phyloP scores from a whole-genome alignment of 768 basidiomycete genomes.

The Nidularia sp. region DNA sequence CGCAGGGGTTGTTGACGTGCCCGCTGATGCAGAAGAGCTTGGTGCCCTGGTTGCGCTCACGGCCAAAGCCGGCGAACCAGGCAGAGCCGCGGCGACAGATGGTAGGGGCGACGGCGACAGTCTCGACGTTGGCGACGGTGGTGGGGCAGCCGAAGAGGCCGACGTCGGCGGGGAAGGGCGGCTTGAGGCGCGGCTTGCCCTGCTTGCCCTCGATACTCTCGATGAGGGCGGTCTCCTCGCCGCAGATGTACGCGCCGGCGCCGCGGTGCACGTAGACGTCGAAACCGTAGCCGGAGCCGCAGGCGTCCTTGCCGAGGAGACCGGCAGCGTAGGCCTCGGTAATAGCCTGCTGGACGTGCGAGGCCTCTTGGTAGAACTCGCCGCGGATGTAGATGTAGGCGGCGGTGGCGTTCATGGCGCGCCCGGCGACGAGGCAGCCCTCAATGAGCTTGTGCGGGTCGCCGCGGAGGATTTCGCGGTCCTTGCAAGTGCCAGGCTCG shows the following conservation, averaged over 20 bases:
- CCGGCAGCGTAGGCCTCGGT: conserved; percentile 91
- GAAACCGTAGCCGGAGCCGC: conserved; percentile 90
- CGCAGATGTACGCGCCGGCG: conserved; percentile 97
- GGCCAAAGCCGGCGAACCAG: conserved; percentile 93
- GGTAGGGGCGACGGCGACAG: conserved; percentile 95
- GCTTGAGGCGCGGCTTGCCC: conserved; percentile 96
- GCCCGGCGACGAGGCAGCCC: conserved; percentile 95
- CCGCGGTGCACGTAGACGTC: conserved; percentile 99
- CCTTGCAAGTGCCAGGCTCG: conserved; percentile 98
- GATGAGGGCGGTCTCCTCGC: conserved; percentile 97
- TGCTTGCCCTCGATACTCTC: conserved; percentile 98
- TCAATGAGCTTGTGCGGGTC: conserved; percentile 99
- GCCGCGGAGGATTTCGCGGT: conserved; percentile 95
- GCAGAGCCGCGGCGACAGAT: conserved; percentile 84
- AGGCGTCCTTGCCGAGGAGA: conserved; percentile 85
- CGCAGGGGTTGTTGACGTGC: conserved; percentile 97
- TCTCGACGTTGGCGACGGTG: conserved; percentile 98
- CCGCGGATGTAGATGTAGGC: conserved; percentile 99
- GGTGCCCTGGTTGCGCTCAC: conserved; percentile 92
- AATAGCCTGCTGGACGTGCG: conserved; percentile 93
- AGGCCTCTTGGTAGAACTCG: conserved; percentile 95
- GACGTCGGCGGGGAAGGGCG: conserved; percentile 98
- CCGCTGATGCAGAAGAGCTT: conserved; percentile 96
- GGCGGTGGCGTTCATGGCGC: conserved; percentile 94
- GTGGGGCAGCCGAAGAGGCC: conserved; percentile 97